Conservation (phyloP, 441 rosid species). For the Raphanus hybrid region DNA sequence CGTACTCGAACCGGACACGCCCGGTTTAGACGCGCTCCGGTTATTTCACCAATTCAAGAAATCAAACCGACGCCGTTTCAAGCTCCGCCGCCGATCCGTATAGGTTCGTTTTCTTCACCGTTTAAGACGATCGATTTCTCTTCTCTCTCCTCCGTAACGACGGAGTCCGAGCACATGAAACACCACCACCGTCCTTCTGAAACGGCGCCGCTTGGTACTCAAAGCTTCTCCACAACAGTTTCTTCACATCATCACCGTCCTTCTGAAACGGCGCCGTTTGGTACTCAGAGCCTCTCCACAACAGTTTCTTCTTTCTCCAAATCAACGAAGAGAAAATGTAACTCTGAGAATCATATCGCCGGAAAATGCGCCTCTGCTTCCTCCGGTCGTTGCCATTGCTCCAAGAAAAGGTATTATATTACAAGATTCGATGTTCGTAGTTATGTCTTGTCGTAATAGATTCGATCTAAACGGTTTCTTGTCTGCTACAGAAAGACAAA, state of each 20-base stretch:
- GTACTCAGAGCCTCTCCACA: slow-evolving; percentile 59
- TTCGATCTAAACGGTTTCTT: not conserved
- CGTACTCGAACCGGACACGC: slow-evolving; percentile 91
- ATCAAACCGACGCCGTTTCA: slow-evolving; percentile 35
- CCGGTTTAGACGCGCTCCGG: slow-evolving; percentile 80
- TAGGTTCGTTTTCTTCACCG: slow-evolving; percentile 47
- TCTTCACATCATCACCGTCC: slow-evolving; percentile 38
- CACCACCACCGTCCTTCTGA: slow-evolving; percentile 49
- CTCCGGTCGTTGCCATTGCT: slow-evolving; percentile 76
- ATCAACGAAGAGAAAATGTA: slow-evolving; percentile 69
- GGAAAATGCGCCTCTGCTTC: slow-evolving; percentile 55
- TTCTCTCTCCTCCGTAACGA: slow-evolving; percentile 57
- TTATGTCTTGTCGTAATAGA: not conserved
- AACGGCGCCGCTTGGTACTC: slow-evolving; percentile 23
- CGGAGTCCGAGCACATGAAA: slow-evolving; percentile 38
- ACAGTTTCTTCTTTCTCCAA: slow-evolving; percentile 57
- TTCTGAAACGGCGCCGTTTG: slow-evolving; percentile 57
- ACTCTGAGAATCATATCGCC: slow-evolving; percentile 52
- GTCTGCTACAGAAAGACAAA: slow-evolving; percentile 52
- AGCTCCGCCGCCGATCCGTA: slow-evolving; percentile 34
- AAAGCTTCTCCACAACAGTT: not conserved
- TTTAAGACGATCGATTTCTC: slow-evolving; percentile 67
- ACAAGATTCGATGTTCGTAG: not conserved
- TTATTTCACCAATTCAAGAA: slow-evolving; percentile 33
- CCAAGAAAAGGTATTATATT: slow-evolving; percentile 60